phyloP scores from a whole-genome alignment of 2,329 filamentous ascomycete genomes.

The Botrytis deweyae region DNA sequence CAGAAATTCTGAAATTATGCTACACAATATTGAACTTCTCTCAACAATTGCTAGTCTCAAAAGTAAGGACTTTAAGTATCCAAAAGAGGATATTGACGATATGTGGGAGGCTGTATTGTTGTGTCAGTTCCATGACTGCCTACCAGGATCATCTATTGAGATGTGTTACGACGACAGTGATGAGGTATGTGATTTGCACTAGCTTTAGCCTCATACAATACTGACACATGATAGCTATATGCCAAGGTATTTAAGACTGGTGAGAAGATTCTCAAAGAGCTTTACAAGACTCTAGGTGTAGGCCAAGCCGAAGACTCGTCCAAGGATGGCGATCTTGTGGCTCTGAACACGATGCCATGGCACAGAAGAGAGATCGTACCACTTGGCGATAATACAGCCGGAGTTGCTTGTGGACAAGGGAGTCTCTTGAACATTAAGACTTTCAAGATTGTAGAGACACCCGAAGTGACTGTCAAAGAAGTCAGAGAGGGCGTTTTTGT shows the following conservation, averaged over 20 bases:
- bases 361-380: slow-evolving; percentile 69
- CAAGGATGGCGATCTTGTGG: slow-evolving; percentile 53
- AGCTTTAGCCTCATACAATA: slow-evolving; percentile 17
- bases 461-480: slow-evolving; percentile 54
- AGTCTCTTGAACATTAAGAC: slow-evolving; percentile 51
- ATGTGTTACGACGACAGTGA: slow-evolving; percentile 98
- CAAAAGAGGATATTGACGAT: slow-evolving; percentile 86
- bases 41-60: slow-evolving; percentile 80
- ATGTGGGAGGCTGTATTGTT: slow-evolving; percentile 94
- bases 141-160: slow-evolving; percentile 91
- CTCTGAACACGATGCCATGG: slow-evolving; percentile 88
- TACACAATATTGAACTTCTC: slow-evolving; percentile 84
- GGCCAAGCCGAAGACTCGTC: slow-evolving; percentile 45
- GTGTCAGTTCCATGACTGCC: slow-evolving; percentile 96
- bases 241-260: slow-evolving; percentile 77
- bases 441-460: slow-evolving; percentile 49
- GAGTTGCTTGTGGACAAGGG: slow-evolving; percentile 57
- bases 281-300: slow-evolving; percentile 67
- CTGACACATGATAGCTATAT: slow-evolving; percentile 62
- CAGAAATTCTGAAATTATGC: slow-evolving; percentile 76
- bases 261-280: slow-evolving; percentile 66
- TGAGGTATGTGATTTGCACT: slow-evolving; percentile 50
- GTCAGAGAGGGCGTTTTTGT: slow-evolving; percentile 65
- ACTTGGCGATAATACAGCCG: slow-evolving; percentile 54
- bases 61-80: slow-evolving; percentile 73